Conservation (phyloP, 2,329 filamentous ascomycete genomes). For the Diaporthe ampelina region DNA sequence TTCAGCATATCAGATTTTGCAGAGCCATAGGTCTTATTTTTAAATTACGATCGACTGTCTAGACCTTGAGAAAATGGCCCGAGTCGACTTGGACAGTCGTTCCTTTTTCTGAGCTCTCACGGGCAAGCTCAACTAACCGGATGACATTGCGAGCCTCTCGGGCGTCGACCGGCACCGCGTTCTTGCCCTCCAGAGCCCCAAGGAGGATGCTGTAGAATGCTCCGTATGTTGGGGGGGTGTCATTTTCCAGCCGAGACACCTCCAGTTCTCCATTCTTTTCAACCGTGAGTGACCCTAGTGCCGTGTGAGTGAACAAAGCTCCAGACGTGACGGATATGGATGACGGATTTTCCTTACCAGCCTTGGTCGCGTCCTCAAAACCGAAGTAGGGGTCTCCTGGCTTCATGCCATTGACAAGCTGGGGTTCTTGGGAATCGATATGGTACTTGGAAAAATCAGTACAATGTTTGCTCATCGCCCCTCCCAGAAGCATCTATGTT, state of each 20-base stretch:
- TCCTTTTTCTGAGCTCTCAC: neutral
- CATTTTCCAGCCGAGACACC: neutral
- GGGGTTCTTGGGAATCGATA: constrained; percentile 1
- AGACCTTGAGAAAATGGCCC: neutral
- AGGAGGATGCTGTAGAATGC: neutral
- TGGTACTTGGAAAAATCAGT: neutral
- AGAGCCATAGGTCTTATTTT: neutral
- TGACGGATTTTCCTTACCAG: neutral
- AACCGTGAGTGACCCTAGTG: neutral
- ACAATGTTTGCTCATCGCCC: neutral
- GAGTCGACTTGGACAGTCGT: neutral
- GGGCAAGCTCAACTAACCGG: neutral
- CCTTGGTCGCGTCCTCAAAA: neutral
- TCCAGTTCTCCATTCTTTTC: neutral
- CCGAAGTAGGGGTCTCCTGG: neutral
- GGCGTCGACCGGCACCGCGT: neutral
- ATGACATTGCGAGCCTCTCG: constrained; percentile 4
- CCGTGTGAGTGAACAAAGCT: neutral
- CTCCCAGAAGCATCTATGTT: neutral
- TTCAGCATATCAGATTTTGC: constrained; percentile 2
- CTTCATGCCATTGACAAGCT: neutral
- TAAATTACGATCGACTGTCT: neutral
- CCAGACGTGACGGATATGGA: neutral
- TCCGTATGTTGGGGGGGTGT: neutral
- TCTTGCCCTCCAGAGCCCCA: constrained; percentile 5